These are phyloP conservation scores for Russula sp. DNA, from an alignment of 768 basidiomycete genomes.

Conservation along the genomic window DNA sequence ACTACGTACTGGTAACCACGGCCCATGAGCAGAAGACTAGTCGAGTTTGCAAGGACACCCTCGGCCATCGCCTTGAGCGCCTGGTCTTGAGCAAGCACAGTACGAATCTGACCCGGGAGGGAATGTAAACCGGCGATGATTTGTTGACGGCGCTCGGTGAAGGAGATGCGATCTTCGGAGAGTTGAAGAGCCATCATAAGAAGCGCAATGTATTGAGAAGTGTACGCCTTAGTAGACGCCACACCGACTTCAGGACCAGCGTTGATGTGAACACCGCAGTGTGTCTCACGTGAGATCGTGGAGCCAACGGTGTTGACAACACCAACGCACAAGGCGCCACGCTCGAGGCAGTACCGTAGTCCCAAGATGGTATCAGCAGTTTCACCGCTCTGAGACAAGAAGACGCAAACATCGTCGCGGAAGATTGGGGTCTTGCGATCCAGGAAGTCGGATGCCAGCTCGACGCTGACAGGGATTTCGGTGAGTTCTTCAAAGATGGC, in stretches of 20 bases:
- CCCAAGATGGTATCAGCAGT: constrained; percentile 98
- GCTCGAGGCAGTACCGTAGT: constrained; percentile 92
- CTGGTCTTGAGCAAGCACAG: constrained; percentile 76
- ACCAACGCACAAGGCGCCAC: constrained; percentile 94
- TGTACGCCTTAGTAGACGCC: constrained; percentile 98
- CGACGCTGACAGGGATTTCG: constrained; percentile 96
- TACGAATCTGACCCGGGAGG: constrained; percentile 87
- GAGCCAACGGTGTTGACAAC: constrained; percentile 99
- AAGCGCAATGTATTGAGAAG: constrained; percentile 97
- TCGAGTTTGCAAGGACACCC: constrained; percentile 71
- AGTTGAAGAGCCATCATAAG: constrained; percentile 98
- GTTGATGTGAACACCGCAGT: constrained; percentile 99
- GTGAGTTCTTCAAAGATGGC: constrained; percentile 99
- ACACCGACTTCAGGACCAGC: constrained; percentile 99
- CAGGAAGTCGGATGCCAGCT: constrained; percentile 96
- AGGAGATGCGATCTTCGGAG: constrained; percentile 93
- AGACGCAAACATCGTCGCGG: constrained; percentile 95
- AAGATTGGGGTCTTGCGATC: constrained; percentile 99
- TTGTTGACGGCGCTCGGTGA: constrained; percentile 83
- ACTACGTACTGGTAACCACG: constrained; percentile 86
- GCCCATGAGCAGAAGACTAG: constrained; percentile 93
- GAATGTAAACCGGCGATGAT: constrained; percentile 92
- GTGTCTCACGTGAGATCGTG: constrained; percentile 95
- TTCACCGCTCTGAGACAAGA: constrained; percentile 97
- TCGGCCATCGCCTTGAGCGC: constrained; percentile 77